Percentiles rank a stretch among this genome's conserved stretches.
phyloP scores from a whole-genome alignment of 108 stramenopile genomes.

The Nitzschia sp. region DNA sequence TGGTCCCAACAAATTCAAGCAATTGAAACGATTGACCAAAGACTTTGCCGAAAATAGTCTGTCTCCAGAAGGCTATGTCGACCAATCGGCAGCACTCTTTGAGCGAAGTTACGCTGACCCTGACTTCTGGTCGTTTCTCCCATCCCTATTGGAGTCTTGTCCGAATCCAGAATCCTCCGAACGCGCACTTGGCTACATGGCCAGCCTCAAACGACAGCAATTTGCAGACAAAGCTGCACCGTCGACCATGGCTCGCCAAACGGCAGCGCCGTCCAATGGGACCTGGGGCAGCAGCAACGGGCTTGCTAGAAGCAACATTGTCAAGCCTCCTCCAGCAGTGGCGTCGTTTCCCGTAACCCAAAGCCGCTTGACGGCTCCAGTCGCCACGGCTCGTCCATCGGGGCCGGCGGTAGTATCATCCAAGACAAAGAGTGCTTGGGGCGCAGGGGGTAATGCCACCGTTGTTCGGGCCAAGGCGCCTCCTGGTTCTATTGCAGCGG shows the following conservation, averaged over 20 bases:
- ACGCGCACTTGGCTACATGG: slow-evolving; percentile 62
- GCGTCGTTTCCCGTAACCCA: not conserved
- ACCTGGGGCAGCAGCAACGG: slow-evolving; percentile 10
- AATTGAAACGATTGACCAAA: slow-evolving; percentile 67
- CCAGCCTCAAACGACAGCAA: slow-evolving; percentile 35
- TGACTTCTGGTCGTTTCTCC: slow-evolving; percentile 66
- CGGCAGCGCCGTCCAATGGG: not conserved
- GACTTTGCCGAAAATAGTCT: slow-evolving; percentile 58
- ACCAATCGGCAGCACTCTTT: slow-evolving; percentile 69
- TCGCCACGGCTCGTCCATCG: slow-evolving; percentile 9
- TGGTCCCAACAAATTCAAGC: slow-evolving; percentile 74
- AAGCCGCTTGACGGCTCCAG: not conserved
- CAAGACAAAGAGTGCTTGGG: slow-evolving; percentile 53
- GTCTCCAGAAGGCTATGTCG: slow-evolving; percentile 71
- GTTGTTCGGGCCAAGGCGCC: slow-evolving; percentile 36
- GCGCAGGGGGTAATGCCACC: slow-evolving; percentile 20
- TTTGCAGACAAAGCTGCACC: not conserved
- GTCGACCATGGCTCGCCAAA: not conserved
- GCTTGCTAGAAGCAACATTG: not conserved
- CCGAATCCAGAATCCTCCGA: slow-evolving; percentile 50
- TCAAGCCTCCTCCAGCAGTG: slow-evolving; percentile 4
- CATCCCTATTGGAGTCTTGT: slow-evolving; percentile 68
- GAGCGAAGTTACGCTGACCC: slow-evolving; percentile 62
- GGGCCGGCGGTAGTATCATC: not conserved
- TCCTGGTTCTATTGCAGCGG: slow-evolving; percentile 33